These are phyloP conservation scores for Naumovozyma baii DNA, from an alignment of 805 yeast species.

Conservation along the genomic window DNA sequence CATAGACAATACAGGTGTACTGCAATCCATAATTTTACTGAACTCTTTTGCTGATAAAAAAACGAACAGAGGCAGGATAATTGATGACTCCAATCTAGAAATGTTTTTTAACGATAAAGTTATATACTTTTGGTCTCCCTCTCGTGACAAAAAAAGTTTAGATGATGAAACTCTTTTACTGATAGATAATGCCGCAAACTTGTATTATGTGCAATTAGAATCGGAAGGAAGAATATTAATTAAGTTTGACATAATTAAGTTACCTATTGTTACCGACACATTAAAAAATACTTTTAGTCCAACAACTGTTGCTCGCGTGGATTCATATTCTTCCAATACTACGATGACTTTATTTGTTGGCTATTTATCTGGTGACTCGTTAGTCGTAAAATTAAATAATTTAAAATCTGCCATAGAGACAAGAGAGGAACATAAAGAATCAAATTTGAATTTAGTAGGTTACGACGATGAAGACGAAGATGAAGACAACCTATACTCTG, in stretches of 20 bases:
- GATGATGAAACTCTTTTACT: conserved; percentile 17
- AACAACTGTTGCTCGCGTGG: conserved; percentile 19
- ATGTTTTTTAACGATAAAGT: conserved; percentile 15
- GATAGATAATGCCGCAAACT: conserved; percentile 20
- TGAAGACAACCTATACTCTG: conserved; percentile 15
- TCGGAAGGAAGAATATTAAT: conserved; percentile 27
- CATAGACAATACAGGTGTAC: conserved; percentile 53
- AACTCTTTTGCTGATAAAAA: conserved; percentile 30
- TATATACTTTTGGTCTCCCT: conserved; percentile 9
- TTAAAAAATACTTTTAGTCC: conserved; percentile 21
- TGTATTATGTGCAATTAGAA: conserved; percentile 21
- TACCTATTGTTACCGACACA: conserved; percentile 26
- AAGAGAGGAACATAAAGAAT: conserved; percentile 37
- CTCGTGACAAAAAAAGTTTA: conserved; percentile 5
- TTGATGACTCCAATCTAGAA: conserved; percentile 31
- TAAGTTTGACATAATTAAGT: conserved; percentile 21
- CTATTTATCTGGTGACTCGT: conserved; percentile 49
- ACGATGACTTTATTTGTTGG: conserved; percentile 48
- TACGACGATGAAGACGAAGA: conserved; percentile 22
- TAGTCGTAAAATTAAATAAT: conserved; percentile 32
- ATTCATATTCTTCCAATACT: conserved; percentile 22
- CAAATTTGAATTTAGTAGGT: conserved; percentile 35
- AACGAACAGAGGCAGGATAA: conserved; percentile 44
- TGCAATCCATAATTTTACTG: conserved; percentile 28
- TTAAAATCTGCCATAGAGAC: conserved; percentile 23